These are phyloP conservation scores for Cutaneotrichosporon sp. DNA, from an alignment of 1,284 basidiomycete genomes.

Conservation along the genomic window DNA sequence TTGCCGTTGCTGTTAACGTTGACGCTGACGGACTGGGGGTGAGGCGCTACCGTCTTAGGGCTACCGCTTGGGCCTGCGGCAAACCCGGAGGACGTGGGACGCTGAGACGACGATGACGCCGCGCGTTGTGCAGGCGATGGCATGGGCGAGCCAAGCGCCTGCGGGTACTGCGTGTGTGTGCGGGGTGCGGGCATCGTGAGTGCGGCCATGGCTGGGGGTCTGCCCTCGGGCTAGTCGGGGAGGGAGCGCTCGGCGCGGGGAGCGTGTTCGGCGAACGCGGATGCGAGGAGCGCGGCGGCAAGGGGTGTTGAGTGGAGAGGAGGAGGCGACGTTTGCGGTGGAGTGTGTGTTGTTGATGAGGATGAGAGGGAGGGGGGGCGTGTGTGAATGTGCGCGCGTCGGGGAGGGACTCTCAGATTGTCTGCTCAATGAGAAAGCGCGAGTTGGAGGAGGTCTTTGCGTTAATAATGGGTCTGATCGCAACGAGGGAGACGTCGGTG, in stretches of 20 bases:
- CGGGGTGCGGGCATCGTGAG: constrained; percentile 18
- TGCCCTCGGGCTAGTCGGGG: neutral
- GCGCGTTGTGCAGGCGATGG: neutral
- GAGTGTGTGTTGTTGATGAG: no score
- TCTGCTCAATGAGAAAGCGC: neutral
- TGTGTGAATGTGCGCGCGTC: no score
- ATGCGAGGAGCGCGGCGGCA: no score
- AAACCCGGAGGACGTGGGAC: neutral
- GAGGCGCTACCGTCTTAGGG: neutral
- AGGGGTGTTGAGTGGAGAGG: no score
- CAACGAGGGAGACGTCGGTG: no score
- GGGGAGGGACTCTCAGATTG: no score
- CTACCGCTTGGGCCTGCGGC: neutral
- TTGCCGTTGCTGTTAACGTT: neutral
- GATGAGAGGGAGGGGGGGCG: no score
- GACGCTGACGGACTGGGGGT: neutral
- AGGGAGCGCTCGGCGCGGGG: no score
- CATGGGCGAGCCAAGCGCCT: neutral
- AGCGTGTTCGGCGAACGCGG: no score
- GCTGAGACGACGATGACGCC: neutral
- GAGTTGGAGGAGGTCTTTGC: neutral
- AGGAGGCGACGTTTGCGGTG: no score
- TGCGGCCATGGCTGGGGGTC: constrained; percentile 9
- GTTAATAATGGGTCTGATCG: neutral
- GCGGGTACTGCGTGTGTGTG: neutral